A percentile compares a stretch with the other conserved stretches of the same genome.
Evolutionary conservation across 495 filamentous ascomycete species (phyloP).

Genomic region (Aspergillus coremiiformis): DNA sequence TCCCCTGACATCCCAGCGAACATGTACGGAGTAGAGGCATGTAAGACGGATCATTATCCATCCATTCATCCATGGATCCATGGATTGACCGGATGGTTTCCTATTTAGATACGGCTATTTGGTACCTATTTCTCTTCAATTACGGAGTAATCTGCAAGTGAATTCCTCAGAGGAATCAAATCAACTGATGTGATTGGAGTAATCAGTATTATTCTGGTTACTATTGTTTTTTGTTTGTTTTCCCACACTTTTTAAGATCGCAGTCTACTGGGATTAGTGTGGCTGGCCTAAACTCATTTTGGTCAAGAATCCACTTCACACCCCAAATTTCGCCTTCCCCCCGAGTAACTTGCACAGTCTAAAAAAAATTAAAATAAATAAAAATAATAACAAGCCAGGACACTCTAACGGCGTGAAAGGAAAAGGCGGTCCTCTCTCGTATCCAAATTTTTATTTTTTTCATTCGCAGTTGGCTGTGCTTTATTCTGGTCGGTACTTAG

Average conservation of each 20-base stretch:
- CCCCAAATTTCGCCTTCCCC: not conserved
- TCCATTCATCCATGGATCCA: too few relatives aligned
- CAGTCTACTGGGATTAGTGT: not conserved
- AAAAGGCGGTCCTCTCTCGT: slow-evolving; percentile 4
- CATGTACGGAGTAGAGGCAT: not conserved
- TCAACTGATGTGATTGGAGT: too few relatives aligned
- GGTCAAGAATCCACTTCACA: not conserved
- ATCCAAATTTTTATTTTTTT: not conserved
- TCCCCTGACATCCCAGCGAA: not conserved
- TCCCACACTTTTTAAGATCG: not conserved
- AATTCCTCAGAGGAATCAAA: too few relatives aligned
- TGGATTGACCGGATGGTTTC: too few relatives aligned
- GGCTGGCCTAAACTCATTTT: not conserved
- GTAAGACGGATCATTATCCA: too few relatives aligned
- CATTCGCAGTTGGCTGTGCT: not conserved
- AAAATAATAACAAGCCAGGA: not conserved
- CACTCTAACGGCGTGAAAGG: not conserved
- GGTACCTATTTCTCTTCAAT: too few relatives aligned
- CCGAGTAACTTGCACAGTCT: too few relatives aligned
- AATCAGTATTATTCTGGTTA: not conserved
- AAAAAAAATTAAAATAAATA: not conserved
- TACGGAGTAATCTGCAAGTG: too few relatives aligned
- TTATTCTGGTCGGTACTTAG: too few relatives aligned
- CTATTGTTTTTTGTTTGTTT: not conserved
- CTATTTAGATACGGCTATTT: too few relatives aligned